Conservation (phyloP, 306 rosid species). For the Arachis stenosperma region DNA sequence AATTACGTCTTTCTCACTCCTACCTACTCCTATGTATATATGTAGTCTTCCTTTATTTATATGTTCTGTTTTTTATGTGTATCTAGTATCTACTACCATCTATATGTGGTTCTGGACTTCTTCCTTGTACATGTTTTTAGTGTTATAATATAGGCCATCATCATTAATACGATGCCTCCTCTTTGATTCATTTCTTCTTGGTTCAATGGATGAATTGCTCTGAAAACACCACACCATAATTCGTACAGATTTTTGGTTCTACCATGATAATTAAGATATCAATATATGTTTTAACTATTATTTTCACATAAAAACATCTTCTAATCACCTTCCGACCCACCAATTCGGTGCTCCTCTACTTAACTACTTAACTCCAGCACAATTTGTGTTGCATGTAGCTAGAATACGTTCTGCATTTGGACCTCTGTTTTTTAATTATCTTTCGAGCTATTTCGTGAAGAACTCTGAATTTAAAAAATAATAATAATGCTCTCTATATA, state of each 20-base stretch:
- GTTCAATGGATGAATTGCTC: too few relatives aligned
- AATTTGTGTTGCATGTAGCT: neutral
- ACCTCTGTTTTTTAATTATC: too few relatives aligned
- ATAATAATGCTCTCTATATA: too few relatives aligned
- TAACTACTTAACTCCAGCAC: neutral
- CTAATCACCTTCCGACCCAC: too few relatives aligned
- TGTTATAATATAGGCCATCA: neutral
- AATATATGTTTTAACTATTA: too few relatives aligned
- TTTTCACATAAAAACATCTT: too few relatives aligned
- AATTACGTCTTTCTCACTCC: neutral
- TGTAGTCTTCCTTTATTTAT: neutral
- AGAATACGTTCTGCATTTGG: neutral
- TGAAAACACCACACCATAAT: too few relatives aligned
- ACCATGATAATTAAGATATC: too few relatives aligned
- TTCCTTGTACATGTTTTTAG: conserved; percentile 41
- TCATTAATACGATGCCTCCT: neutral
- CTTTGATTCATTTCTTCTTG: neutral
- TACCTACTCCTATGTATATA: neutral
- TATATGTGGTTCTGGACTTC: neutral
- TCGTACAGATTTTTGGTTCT: too few relatives aligned
- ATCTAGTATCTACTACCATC: neutral
- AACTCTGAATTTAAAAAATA: too few relatives aligned
- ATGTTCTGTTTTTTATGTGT: neutral
- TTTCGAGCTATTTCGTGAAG: neutral
- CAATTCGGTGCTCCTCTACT: too few relatives aligned